Evolutionary conservation across 1,284 basidiomycete genomes (phyloP), one percentile per base, ranked within the genome.

Genomic region (Fistulina hepatica): DNA sequence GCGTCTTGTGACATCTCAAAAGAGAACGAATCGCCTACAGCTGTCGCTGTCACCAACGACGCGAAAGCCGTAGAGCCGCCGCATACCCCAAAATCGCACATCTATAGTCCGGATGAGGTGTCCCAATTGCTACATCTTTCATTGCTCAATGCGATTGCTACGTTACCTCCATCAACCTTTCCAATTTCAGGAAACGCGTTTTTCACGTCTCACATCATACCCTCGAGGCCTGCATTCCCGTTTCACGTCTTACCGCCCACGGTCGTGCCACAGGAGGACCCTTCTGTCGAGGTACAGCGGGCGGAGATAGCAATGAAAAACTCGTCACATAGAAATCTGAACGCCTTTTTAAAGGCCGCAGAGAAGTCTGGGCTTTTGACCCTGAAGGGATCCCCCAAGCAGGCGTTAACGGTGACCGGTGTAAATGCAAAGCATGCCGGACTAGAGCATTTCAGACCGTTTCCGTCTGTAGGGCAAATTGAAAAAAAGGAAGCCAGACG

Each of bases 251-350:
- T 58, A 41, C 65, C 43, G 48, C 64, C 44, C 42, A 41, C 53
- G 19, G 49, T 59, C 6, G 56, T 55, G 23, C 51, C 56, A 0
- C 55, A 58, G 5, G 62, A 63, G 22, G n/a, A n/a, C n/a, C n/a
- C n/a, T n/a, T n/a, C n/a, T n/a, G n/a, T n/a, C n/a, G n/a, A n/a
- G n/a, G n/a, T n/a, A n/a, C n/a, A n/a, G n/a, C n/a, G n/a, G n/a
- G n/a, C n/a, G n/a, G n/a, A n/a, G n/a, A 61, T 68, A 24, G 61
- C 58, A 4, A 76, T 78, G 57, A 90, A 80, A 52, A 70, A 72
- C 39, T 90, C 73, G 2, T 69, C 71, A 6, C 71, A 81, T 64
- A 93, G 91, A 57, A 86, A 85, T 27, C 67, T 92, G 13, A 71
- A 77, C 2, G 67, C 75, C 2, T 89, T 92, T 60, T 67, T 93